A percentile compares a stretch with the other conserved stretches of the same genome.
Conservation (phyloP, 2,329 filamentous ascomycete genomes). For the Pseudogymnoascus sp. region DNA sequence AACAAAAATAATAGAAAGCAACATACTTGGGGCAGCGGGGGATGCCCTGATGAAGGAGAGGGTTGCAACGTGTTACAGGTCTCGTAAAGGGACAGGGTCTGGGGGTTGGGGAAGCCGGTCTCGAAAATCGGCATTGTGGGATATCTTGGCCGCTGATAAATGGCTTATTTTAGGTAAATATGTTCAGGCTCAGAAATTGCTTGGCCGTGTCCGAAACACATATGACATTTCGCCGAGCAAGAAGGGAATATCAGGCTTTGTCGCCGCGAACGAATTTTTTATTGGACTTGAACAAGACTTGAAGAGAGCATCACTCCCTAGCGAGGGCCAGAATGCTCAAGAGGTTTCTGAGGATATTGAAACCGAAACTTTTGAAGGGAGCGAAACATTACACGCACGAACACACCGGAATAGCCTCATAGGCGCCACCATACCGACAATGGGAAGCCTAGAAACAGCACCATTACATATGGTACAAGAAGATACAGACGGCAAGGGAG, state of each 20-base stretch:
- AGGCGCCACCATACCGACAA: conserved; percentile 34
- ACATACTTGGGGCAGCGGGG: conserved; percentile 65
- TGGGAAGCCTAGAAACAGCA: conserved; percentile 42
- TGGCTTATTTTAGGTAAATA: conserved; percentile 76
- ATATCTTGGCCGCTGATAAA: conserved; percentile 70
- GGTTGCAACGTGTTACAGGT: conserved; percentile 74
- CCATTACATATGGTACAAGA: conserved; percentile 31
- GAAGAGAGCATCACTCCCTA: conserved; percentile 25
- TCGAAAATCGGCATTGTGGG: conserved; percentile 87
- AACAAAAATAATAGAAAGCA: conserved; percentile 69
- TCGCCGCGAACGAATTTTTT: conserved; percentile 45
- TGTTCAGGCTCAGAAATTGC: conserved; percentile 68
- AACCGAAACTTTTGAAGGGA: conserved; percentile 41
- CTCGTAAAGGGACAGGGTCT: conserved; percentile 60
- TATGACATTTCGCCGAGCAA: conserved; percentile 45
- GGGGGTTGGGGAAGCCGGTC: conserved; percentile 63
- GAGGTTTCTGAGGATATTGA: conserved; percentile 27
- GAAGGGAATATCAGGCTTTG: conserved; percentile 46
- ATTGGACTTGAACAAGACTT: conserved; percentile 40
- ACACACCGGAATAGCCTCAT: conserved; percentile 50
- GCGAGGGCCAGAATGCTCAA: conserved; percentile 22
- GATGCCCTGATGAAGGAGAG: conserved; percentile 81
- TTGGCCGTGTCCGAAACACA: conserved; percentile 59
- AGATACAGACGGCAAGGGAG: background rate
- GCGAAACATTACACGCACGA: conserved; percentile 48